These are phyloP conservation scores for Carex pumila DNA, from an alignment of 176 grass and related monocot species.

Conservation along the genomic window DNA sequence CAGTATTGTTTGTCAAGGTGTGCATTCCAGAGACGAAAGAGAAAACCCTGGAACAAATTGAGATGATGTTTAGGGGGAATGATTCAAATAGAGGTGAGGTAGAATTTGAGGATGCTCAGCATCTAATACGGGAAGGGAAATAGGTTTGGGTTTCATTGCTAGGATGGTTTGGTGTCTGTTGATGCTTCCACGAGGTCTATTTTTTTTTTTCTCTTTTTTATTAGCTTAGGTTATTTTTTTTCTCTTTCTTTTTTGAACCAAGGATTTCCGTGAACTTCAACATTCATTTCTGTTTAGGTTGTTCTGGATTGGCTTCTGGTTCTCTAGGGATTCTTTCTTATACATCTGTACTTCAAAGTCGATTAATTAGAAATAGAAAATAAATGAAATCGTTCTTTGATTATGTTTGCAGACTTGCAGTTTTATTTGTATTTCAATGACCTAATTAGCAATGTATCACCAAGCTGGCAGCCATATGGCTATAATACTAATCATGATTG, in stretches of 20 bases:
- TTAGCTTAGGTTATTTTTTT: background rate
- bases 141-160: conserved; percentile 6
- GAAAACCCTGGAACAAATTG: conserved; percentile 86
- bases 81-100: conserved; percentile 54
- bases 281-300: background rate
- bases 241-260: too few relatives aligned
- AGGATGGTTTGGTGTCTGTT: conserved; percentile 9
- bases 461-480: too few relatives aligned
- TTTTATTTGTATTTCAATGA: background rate
- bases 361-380: background rate
- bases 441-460: background rate
- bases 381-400: background rate
- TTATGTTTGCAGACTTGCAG: background rate
- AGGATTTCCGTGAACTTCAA: too few relatives aligned
- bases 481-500: too few relatives aligned
- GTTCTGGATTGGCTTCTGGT: background rate
- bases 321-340: background rate
- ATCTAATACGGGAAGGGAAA: conserved; percentile 42
- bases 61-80: conserved; percentile 69
- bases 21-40: conserved; percentile 88
- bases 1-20: conserved; percentile 59
- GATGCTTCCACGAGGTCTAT: background rate
- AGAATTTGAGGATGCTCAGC: conserved; percentile 60
- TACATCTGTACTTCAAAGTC: background rate
- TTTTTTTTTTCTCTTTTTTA: background rate